phyloP scores from a whole-genome alignment of 345 rosid genomes.

The Eucalyptus guilfoylei region DNA sequence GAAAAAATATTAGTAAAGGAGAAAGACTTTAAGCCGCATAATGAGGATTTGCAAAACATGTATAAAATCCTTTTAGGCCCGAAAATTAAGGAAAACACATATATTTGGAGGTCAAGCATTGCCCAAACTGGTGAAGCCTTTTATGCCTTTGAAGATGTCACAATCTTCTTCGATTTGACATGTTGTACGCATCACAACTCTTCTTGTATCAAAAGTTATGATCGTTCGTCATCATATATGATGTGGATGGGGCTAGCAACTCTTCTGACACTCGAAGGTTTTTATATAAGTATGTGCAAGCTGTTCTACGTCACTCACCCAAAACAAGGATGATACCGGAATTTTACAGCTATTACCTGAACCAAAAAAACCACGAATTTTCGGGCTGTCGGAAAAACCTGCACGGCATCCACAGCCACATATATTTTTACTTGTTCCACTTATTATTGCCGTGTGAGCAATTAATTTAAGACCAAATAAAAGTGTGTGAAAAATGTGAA shows the following conservation, averaged over 20 bases:
- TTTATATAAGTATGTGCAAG: neutral
- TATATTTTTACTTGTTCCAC: neutral
- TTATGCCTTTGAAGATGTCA: neutral
- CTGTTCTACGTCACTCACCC: neutral
- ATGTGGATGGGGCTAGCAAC: neutral
- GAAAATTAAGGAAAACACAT: too few relatives aligned
- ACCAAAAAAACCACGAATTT: neutral
- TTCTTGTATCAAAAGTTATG: fast-evolving
- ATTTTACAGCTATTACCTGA: neutral
- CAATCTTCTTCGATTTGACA: neutral
- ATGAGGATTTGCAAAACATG: too few relatives aligned
- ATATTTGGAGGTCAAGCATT: too few relatives aligned
- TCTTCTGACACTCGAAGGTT: neutral
- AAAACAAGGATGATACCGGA: neutral
- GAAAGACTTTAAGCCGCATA: too few relatives aligned
- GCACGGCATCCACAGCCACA: neutral
- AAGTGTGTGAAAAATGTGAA: neutral
- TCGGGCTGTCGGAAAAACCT: neutral
- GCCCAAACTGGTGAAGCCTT: too few relatives aligned
- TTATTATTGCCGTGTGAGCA: too few relatives aligned
- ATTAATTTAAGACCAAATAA: neutral
- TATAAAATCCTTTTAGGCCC: too few relatives aligned
- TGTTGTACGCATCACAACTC: neutral
- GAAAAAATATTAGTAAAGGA: too few relatives aligned
- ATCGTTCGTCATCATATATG: neutral